phyloP scores from a whole-genome alignment of 2,329 filamentous ascomycete species.

The Emydomyces testavorans region DNA sequence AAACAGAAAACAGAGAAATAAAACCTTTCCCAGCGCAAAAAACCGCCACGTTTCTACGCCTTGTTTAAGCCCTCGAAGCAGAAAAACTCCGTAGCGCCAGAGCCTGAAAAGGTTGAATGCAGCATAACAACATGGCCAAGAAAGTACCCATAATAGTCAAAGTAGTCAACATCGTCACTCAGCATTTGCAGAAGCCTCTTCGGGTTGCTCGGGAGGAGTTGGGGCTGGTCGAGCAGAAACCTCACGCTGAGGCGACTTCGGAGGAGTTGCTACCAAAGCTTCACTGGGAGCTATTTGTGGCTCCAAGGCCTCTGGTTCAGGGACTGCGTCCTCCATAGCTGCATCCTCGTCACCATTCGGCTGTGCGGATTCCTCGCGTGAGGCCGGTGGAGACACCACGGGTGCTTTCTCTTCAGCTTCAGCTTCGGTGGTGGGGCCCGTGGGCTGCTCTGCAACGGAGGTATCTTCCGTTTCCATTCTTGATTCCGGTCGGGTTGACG shows the following conservation, averaged over 20 bases:
- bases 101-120: not conserved
- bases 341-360: slow-evolving; percentile 26
- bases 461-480: slow-evolving; percentile 24
- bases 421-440: slow-evolving; percentile 16
- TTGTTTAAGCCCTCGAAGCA: slow-evolving; percentile 12
- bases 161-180: not conserved
- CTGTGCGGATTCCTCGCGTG: slow-evolving; percentile 23
- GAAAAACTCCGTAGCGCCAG: slow-evolving; percentile 10
- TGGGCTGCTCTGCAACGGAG: slow-evolving; percentile 24
- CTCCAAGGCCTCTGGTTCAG: slow-evolving; percentile 12
- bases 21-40: not conserved
- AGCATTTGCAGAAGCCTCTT: not conserved
- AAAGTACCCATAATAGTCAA: not conserved
- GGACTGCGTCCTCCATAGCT: slow-evolving; percentile 30
- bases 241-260: slow-evolving; percentile 19
- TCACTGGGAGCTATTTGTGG: slow-evolving; percentile 19
- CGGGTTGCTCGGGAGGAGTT: slow-evolving; percentile 1
- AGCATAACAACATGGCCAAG: not conserved
- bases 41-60: slow-evolving; percentile 9
- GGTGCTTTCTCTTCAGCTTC: slow-evolving; percentile 24
- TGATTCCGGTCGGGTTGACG: slow-evolving; percentile 18
- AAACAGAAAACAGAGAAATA: slow-evolving; percentile 1
- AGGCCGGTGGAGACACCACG: slow-evolving; percentile 22
- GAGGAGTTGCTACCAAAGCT: slow-evolving; percentile 16
- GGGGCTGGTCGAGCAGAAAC: slow-evolving; percentile 5